Conservation (phyloP, 352 stramenopile species). For the Phytophthora rubi region DNA sequence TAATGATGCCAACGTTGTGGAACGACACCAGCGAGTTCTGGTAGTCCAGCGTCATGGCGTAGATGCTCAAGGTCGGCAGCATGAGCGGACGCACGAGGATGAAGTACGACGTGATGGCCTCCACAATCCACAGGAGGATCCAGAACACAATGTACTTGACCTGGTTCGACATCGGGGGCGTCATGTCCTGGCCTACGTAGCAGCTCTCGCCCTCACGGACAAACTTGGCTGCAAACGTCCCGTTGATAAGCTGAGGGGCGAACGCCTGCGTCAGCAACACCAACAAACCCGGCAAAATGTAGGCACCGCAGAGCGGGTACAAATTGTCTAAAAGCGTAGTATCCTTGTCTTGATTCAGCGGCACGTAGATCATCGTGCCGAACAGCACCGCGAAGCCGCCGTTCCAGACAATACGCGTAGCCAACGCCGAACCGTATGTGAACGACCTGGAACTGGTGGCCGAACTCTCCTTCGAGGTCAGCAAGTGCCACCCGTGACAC, state of each 20-base stretch:
- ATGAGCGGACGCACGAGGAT: conserved; percentile 70
- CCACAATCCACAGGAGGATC: conserved; percentile 61
- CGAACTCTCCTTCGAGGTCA: conserved; percentile 55
- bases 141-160: conserved; percentile 77
- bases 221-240: conserved; percentile 74
- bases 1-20: conserved; percentile 75
- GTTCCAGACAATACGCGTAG: conserved; percentile 67
- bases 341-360: conserved; percentile 53
- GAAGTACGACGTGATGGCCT: conserved; percentile 71
- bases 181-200: conserved; percentile 76
- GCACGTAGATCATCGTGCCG: conserved; percentile 67
- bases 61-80: conserved; percentile 73
- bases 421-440: conserved; percentile 61
- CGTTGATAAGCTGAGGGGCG: conserved; percentile 54
- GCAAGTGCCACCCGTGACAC: conserved; percentile 69
- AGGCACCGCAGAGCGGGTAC: conserved; percentile 48
- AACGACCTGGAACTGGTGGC: conserved; percentile 62
- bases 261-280: conserved; percentile 62
- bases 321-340: conserved; percentile 54
- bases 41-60: conserved; percentile 74
- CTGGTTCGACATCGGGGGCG: conserved; percentile 58
- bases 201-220: conserved; percentile 74
- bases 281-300: conserved; percentile 55
- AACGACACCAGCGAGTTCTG: conserved; percentile 74
- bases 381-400: conserved; percentile 63